phyloP scores from a whole-genome alignment of 768 basidiomycete species.

The Tulasnella sp. region DNA sequence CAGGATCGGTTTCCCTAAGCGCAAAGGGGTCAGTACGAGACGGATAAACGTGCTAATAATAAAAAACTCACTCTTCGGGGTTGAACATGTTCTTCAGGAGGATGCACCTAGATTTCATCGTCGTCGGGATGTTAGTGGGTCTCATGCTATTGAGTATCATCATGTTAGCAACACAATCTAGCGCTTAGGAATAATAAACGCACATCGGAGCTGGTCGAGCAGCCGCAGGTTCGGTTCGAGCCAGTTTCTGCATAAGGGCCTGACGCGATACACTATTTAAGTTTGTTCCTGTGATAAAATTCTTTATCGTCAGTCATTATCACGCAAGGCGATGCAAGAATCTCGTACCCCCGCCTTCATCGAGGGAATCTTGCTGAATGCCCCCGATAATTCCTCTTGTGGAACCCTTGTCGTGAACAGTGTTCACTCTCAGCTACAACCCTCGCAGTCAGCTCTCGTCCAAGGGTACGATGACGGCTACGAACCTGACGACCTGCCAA shows the following conservation, averaged over 20 bases:
- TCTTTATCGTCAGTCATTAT: background rate
- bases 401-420: conserved; percentile 86
- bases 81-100: conserved; percentile 94
- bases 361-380: conserved; percentile 66
- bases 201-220: conserved; percentile 22
- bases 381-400: conserved; percentile 51
- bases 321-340: conserved; percentile 24
- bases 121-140: conserved; percentile 67
- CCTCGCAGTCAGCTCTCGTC: background rate
- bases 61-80: conserved; percentile 77
- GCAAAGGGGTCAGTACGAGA: conserved; percentile 23
- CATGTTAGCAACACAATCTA: background rate
- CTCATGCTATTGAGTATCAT: conserved; percentile 47
- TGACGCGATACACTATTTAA: conserved; percentile 97
- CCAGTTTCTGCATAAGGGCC: conserved; percentile 99
- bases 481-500: conserved; percentile 88
- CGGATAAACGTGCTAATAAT: background rate
- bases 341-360: conserved; percentile 78
- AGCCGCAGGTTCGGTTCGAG: conserved; percentile 59
- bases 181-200: background rate
- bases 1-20: conserved; percentile 82
- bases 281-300: conserved; percentile 68
- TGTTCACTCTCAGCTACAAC: conserved; percentile 78
- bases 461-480: conserved; percentile 28
- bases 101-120: conserved; percentile 85